Evolutionary conservation across 2,329 filamentous ascomycete genomes (phyloP), one percentile per base, ranked within the genome.

Genomic region (Neopestalotiopsis sp.): DNA sequence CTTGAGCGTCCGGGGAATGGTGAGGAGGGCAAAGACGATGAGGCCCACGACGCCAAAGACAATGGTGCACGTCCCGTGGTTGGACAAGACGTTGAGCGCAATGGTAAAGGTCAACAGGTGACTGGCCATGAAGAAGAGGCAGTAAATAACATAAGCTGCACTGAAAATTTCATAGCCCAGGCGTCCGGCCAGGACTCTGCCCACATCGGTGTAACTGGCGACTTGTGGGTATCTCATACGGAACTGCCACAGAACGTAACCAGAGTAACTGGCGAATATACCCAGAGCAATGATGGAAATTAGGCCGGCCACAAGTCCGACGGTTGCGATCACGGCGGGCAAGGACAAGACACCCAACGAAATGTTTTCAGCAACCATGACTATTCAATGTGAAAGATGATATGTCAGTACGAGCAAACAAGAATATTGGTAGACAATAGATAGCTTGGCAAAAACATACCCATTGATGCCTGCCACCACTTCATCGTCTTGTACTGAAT

Each of bases 241-340:
- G 79, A 93, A 94, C 76, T 91, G 88, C 87, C 90, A 92, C 45
- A 83, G 75, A 53, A 80, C 76, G 13, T 82, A 74, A 14, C 92
- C 82, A 0, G 83, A 83, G 73, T 83, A 94, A 1, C 91, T 93
- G 74, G 93, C 93, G 1, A 94, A 81, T 13, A 91, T 87, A 61
- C 91, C 82, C 62, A 83, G 86, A 32, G 91, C 86, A 70, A 93
- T 85, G 58, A 92, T 94, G 76, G 93, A 77, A 70, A 93, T 87
- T 65, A 94, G 81, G 20, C 92, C 92, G 0, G 92, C 91, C 1
- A 91, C 90, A 13, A 94, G 84, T 3, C 92, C 92, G 57, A 94
- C 84, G 12, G 90, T 82, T 1, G 91, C 90, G 76, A 94, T 90
- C 0, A 92, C 93, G 76, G 90, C 92, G 1, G 92, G 92, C 71